A percentile compares a stretch with the other conserved stretches of the same genome.
These are phyloP conservation scores for Hyaloscypha variabilis DNA, from an alignment of 495 filamentous ascomycete species.

Conservation along the genomic window DNA sequence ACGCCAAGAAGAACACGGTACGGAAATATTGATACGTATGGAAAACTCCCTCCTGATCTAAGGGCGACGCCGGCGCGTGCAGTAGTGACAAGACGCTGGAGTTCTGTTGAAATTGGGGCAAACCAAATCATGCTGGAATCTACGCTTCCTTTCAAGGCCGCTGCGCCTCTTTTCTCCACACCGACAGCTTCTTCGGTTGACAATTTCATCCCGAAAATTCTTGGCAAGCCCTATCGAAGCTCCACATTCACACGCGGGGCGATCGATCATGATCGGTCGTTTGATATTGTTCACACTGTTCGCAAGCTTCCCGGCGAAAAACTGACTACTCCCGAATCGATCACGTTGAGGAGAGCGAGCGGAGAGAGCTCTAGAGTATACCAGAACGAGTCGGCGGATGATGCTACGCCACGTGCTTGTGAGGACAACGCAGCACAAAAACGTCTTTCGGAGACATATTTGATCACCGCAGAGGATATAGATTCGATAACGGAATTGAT, in stretches of 20 bases:
- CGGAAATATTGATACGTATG: conserved; percentile 10
- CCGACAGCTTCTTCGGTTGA: background rate
- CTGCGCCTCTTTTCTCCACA: background rate
- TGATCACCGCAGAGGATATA: conserved; percentile 28
- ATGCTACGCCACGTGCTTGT: background rate
- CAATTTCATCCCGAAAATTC: background rate
- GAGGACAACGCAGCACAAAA: background rate
- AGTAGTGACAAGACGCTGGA: conserved; percentile 25
- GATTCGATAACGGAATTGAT: conserved; percentile 28
- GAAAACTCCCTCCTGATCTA: background rate
- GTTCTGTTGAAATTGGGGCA: conserved; percentile 25
- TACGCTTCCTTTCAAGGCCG: background rate
- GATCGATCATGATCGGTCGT: background rate
- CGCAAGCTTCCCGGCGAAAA: conserved; percentile 11
- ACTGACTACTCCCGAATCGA: conserved; percentile 18
- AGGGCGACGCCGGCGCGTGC: background rate
- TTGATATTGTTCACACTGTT: conserved; percentile 23
- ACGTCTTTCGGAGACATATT: conserved; percentile 7
- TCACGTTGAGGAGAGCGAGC: conserved; percentile 27
- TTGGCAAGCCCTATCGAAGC: conserved; percentile 11
- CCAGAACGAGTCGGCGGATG: background rate
- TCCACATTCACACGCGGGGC: conserved; percentile 16
- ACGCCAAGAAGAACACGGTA: background rate
- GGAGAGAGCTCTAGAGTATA: background rate
- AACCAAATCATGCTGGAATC: conserved; percentile 4